These are phyloP conservation scores for Dimocarpus longan DNA, from an alignment of 345 rosid genomes.

Conservation along the genomic window DNA sequence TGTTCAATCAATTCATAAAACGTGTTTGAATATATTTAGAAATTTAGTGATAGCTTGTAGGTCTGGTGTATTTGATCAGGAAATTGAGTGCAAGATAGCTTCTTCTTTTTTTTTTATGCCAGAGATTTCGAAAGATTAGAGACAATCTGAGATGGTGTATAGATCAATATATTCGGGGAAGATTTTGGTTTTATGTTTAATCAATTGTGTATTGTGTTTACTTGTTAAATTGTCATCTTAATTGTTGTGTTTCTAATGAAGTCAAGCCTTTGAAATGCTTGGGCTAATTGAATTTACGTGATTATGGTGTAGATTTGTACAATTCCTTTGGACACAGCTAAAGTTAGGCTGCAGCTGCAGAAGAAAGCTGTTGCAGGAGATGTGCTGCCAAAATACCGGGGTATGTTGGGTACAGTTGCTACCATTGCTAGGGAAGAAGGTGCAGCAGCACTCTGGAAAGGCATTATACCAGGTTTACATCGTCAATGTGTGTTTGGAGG, in stretches of 20 bases:
- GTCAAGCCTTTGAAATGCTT: constrained; percentile 6
- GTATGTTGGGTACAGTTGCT: constrained; percentile 89
- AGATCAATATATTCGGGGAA: background rate
- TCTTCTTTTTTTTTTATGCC: background rate
- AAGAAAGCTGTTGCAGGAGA: constrained; percentile 68
- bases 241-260: background rate
- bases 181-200: background rate
- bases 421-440: constrained; percentile 98
- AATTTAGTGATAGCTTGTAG: background rate
- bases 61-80: background rate
- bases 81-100: background rate
- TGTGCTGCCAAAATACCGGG: constrained; percentile 73
- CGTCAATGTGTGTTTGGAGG: constrained; percentile 97
- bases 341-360: constrained; percentile 99
- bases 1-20: background rate
- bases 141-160: background rate
- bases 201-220: background rate
- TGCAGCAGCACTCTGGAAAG: constrained; percentile 87
- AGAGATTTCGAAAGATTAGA: background rate
- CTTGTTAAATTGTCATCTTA: background rate
- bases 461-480: constrained; percentile 91
- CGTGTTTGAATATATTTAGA: background rate
- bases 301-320: constrained; percentile 71
- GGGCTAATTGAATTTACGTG: background rate
- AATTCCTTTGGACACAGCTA: constrained; percentile 96